A percentile compares a stretch with the other conserved stretches of the same genome.
phyloP scores from a whole-genome alignment of 2,329 filamentous ascomycete genomes.

The Nannizziopsis barbatae region DNA sequence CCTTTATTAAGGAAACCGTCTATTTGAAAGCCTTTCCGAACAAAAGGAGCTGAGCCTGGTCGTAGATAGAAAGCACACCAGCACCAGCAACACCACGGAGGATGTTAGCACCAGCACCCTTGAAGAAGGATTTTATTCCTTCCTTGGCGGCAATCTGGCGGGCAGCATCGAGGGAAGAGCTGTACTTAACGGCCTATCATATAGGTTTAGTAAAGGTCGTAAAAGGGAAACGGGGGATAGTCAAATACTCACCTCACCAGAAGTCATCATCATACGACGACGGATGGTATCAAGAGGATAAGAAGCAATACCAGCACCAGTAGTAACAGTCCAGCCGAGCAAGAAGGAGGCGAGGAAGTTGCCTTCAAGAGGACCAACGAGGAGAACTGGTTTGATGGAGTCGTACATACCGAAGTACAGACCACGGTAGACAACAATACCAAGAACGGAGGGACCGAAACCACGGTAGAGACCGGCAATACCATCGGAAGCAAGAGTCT shows the following conservation, averaged over 20 bases:
- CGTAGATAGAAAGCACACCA: conserved; percentile 99
- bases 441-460: conserved; percentile 98
- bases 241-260: conserved; percentile 49
- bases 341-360: conserved; percentile 99
- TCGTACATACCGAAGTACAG: conserved; percentile 99
- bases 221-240: conserved; percentile 3
- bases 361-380: conserved; percentile 80
- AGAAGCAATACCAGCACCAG: conserved; percentile 99
- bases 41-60: conserved; percentile 96
- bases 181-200: conserved; percentile 99
- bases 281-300: conserved; percentile 99
- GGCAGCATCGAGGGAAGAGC: conserved; percentile 86
- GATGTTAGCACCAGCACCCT: conserved; percentile 99
- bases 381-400: conserved; percentile 98
- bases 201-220: conserved; percentile 1
- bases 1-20: conserved; percentile 16
- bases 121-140: conserved; percentile 98
- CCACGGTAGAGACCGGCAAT: conserved; percentile 99
- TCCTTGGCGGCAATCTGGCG: conserved; percentile 93
- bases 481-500: conserved; percentile 98
- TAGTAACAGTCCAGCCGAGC: conserved; percentile 98
- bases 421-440: conserved; percentile 99
- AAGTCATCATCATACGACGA: conserved; percentile 99
- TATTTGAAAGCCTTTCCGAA: conserved; percentile 99
- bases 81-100: conserved; percentile 99